Base-by-base conservation (phyloP, 2,329 filamentous ascomycete species). In the Mycogone perniciosa region DNA sequence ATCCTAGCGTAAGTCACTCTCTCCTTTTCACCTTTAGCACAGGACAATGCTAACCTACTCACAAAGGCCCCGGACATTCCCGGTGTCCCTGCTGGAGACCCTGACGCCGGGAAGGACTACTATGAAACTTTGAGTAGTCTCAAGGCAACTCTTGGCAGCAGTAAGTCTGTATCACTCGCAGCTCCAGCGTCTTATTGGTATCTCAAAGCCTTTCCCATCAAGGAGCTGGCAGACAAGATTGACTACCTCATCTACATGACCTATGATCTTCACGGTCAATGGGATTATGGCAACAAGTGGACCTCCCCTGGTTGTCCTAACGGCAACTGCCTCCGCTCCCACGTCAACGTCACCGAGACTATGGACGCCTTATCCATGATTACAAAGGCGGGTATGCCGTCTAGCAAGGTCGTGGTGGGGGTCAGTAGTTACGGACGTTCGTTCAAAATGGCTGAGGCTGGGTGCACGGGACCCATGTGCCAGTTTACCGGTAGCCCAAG, bases 171-270 rank as follows among this genome's bases (percentile, higher is more conserved):
- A 0, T 66, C 63, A 0, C 60, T 71, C 38, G 63, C 66, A 6
- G 42, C 48, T 7, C 44, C 64, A 0, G 58, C 63, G 0, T 69
- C 62, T 0, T 68, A 61, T 44, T 70, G 65, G 67, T 68, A 67
- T 33, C 61, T 70, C 3, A 60, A 60, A 44, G 33, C 30, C 0
- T 69, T 65, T 7, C 66, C 62, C 0, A 61, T 70, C 11, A 48
- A 56, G 3, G 31, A 52, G 0, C 66, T 68, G 4, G 38, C 54
- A 0, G 31, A 51, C 1, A 29, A 59, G 1, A 33, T 69, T 5
- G 62, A 69, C 47, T 69, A 70, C 44, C 62, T 68, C 5, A 57
- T 67, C n/a, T 66, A 61, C 50, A 66, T 64, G 60, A 63, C 63
- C 2, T 64, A 66, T 35, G 62, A 67, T 44, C 45, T 67, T 0